Evolutionary conservation across 2,329 filamentous ascomycete genomes (phyloP).

Genomic region (Pseudocercospora musae): DNA sequence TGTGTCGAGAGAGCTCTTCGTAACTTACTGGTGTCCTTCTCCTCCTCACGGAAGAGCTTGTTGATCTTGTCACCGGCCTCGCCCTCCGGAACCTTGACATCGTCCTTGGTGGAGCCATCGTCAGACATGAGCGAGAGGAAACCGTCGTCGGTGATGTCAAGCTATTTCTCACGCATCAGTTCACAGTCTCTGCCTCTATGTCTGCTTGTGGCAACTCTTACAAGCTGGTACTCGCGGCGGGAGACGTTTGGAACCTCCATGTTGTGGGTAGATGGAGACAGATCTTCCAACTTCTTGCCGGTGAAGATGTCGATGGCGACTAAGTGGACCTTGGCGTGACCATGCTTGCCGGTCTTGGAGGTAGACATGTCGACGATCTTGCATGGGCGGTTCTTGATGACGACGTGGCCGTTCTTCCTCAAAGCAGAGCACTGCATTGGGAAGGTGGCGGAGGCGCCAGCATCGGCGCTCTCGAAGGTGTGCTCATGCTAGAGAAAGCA

Average conservation of each 20-base stretch:
- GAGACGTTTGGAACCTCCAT: conserved; percentile 96
- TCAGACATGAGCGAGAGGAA: conserved; percentile 94
- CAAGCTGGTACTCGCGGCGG: conserved; percentile 89
- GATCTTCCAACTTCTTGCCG: conserved; percentile 98
- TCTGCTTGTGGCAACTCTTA: conserved; percentile 52
- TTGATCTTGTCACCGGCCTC: conserved; percentile 85
- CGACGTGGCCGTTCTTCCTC: conserved; percentile 98
- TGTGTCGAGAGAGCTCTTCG: neutral
- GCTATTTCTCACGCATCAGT: conserved; percentile 49
- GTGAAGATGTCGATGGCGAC: conserved; percentile 99
- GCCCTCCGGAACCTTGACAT: conserved; percentile 88
- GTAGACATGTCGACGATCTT: conserved; percentile 99
- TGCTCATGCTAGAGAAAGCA: conserved; percentile 49
- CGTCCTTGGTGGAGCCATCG: conserved; percentile 83
- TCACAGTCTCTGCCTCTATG: neutral
- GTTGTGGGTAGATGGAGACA: conserved; percentile 94
- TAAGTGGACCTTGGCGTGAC: conserved; percentile 99
- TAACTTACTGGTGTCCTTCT: conserved; percentile 87
- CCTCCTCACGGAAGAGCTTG: conserved; percentile 74
- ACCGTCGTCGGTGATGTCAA: conserved; percentile 89
- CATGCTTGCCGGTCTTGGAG: conserved; percentile 99
- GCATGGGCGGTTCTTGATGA: conserved; percentile 98
- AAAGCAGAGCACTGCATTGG: conserved; percentile 99
- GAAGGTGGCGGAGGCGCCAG: conserved; percentile 89
- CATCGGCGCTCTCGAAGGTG: conserved; percentile 90